These are phyloP conservation scores for Penicillium bialowiezense DNA, from an alignment of 495 filamentous ascomycete species.

Conservation along the genomic window DNA sequence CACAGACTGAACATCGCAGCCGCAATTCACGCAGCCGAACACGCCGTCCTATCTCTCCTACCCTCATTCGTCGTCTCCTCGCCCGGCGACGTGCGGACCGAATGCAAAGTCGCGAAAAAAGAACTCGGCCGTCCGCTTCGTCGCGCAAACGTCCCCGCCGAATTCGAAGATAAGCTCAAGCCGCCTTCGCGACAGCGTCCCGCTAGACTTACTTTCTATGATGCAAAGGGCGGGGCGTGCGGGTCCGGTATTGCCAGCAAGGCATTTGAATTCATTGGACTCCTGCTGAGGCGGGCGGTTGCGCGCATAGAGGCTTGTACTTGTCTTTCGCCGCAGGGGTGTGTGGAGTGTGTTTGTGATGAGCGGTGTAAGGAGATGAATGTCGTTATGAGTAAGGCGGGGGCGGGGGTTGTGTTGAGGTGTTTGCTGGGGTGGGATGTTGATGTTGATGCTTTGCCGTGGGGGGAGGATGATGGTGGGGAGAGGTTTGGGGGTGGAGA, in stretches of 20 bases:
- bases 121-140: conserved; percentile 43
- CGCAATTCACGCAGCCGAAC: conserved; percentile 92
- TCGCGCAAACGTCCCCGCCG: conserved; percentile 20
- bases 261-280: conserved; percentile 87
- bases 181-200: conserved; percentile 74
- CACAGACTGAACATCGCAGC: conserved; percentile 77
- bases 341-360: conserved; percentile 83
- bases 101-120: conserved; percentile 87
- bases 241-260: conserved; percentile 86
- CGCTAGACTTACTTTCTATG: conserved; percentile 89
- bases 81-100: conserved; percentile 86
- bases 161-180: conserved; percentile 21
- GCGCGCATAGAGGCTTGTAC: conserved; percentile 71
- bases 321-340: conserved; percentile 63
- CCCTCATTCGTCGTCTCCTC: conserved; percentile 86
- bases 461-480: conserved; percentile 60
- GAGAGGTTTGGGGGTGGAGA: conserved; percentile 33
- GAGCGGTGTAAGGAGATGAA: conserved; percentile 87
- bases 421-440: conserved; percentile 67
- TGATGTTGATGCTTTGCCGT: conserved; percentile 75
- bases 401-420: conserved; percentile 74
- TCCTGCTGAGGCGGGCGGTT: conserved; percentile 75
- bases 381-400: conserved; percentile 90
- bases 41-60: conserved; percentile 81
- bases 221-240: conserved; percentile 81